Evolutionary conservation across 805 yeast species (phyloP).

Genomic region (Yueomyces sp.): DNA sequence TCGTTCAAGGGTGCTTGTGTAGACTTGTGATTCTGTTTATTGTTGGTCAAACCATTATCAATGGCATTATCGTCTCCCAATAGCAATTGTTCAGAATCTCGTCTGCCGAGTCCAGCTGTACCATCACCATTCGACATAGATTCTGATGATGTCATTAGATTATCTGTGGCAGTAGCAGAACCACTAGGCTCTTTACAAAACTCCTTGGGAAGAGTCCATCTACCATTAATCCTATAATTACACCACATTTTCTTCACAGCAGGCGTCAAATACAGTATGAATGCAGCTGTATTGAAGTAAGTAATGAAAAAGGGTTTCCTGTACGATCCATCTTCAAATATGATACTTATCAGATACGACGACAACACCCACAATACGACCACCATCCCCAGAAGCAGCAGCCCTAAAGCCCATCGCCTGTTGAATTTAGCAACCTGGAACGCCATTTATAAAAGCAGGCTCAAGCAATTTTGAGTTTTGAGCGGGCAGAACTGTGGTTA

Average conservation of each 20-base stretch:
- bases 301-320: conserved; percentile 89
- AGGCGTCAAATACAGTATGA: conserved; percentile 64
- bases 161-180: not conserved
- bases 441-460: no score
- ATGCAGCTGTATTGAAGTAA: conserved; percentile 79
- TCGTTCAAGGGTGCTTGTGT: not conserved
- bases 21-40: not conserved
- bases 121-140: not conserved
- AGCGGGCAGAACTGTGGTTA: no score
- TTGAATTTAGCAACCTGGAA: conserved; percentile 2
- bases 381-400: conserved; percentile 58
- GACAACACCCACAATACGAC: conserved; percentile 85
- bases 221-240: conserved; percentile 20
- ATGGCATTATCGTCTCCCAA: not conserved
- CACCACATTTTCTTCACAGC: conserved; percentile 23
- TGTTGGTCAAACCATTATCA: not conserved
- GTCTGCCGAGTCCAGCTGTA: not conserved
- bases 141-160: not conserved
- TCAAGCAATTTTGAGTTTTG: no score
- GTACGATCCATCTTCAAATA: conserved; percentile 57
- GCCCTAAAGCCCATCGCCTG: conserved; percentile 60
- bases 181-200: conserved; percentile 3
- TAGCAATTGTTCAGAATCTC: not conserved
- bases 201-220: conserved; percentile 6
- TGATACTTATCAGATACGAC: conserved; percentile 67